Conservation (phyloP, 257 asterid species). For the Solanum piurae region DNA sequence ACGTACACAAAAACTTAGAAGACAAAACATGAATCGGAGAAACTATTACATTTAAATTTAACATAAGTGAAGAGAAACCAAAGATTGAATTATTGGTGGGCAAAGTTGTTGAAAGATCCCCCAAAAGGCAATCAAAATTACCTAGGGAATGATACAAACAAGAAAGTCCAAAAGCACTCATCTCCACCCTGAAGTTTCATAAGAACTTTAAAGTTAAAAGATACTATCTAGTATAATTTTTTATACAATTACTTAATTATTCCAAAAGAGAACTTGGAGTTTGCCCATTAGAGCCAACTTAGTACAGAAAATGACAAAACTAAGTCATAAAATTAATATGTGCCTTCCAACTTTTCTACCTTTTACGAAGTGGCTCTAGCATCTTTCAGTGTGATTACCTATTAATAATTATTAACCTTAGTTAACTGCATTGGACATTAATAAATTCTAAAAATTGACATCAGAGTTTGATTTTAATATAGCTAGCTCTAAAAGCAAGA, state of each 20-base stretch:
- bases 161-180: neutral
- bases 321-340: neutral
- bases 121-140: neutral
- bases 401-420: neutral
- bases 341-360: neutral
- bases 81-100: neutral
- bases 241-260: neutral
- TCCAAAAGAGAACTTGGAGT: neutral
- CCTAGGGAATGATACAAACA: neutral
- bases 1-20: neutral
- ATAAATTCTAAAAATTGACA: neutral
- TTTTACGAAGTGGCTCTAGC: neutral
- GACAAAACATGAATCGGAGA: neutral
- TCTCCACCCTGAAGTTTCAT: neutral
- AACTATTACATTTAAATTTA: neutral
- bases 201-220: neutral
- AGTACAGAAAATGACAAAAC: neutral
- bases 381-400: neutral
- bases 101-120: neutral
- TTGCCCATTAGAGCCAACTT: neutral
- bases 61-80: no score
- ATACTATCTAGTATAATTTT: neutral
- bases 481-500: neutral
- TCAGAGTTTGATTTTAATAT: neutral
- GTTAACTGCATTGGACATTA: neutral